Conservation (phyloP, 2,329 filamentous ascomycete species). For the Aspergillus sp. region DNA sequence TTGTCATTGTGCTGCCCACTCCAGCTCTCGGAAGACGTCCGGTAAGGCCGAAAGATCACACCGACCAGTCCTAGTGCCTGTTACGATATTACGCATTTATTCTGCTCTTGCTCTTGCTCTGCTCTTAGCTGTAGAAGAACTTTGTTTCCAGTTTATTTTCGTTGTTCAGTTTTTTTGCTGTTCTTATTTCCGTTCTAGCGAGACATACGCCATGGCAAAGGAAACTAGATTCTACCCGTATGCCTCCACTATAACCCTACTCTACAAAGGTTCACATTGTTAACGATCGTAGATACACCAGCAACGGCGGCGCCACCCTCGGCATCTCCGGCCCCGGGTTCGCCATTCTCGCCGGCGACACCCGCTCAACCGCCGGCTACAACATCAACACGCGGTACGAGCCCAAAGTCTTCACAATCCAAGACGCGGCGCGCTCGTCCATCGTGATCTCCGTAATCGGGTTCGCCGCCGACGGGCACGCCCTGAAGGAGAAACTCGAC, state of each 20-base stretch:
- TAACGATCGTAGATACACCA: neutral
- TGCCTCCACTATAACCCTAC: neutral
- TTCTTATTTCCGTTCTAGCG: no score
- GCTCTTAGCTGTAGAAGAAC: no score
- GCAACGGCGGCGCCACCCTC: neutral
- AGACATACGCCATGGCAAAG: neutral
- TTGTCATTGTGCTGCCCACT: no score
- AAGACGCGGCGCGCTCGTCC: neutral
- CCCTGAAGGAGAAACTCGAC: neutral
- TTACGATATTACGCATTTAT: no score
- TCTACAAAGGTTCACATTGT: no score
- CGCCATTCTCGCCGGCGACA: neutral
- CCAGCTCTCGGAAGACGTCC: no score
- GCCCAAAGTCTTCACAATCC: neutral
- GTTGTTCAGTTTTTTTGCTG: no score
- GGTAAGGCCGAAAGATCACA: no score
- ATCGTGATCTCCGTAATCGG: neutral
- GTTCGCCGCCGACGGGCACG: neutral
- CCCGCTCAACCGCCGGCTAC: neutral
- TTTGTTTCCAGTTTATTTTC: no score
- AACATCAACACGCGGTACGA: slow-evolving; percentile 1
- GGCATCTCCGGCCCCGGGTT: neutral
- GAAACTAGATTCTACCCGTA: slow-evolving; percentile 1
- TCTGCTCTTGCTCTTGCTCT: no score
- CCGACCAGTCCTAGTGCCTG: no score